A percentile compares a stretch with the other conserved stretches of the same genome.
Conservation (phyloP, 768 basidiomycete species). For the Pholiota microspora region DNA sequence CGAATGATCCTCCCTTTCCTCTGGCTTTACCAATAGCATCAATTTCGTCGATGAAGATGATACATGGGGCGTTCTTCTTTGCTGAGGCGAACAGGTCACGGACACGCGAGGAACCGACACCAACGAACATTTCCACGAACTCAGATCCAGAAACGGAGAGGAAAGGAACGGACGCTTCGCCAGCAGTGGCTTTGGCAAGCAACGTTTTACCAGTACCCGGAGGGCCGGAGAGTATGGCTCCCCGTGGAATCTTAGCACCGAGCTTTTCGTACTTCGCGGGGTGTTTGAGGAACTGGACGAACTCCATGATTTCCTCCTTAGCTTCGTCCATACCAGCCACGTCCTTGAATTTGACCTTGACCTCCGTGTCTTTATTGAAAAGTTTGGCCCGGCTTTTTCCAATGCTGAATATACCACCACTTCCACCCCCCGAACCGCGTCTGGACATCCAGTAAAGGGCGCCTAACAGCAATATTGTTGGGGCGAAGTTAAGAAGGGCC, state of each 20-base stretch:
- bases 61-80: conserved; percentile 96
- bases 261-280: conserved; percentile 92
- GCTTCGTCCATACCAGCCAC: conserved; percentile 99
- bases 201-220: conserved; percentile 99
- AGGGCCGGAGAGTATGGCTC: conserved; percentile 91
- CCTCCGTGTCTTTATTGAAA: conserved; percentile 96
- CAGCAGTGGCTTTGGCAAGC: conserved; percentile 96
- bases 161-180: conserved; percentile 97
- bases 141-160: conserved; percentile 98
- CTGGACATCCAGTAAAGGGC: conserved; percentile 87
- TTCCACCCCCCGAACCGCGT: conserved; percentile 61
- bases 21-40: conserved; percentile 98
- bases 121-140: conserved; percentile 99
- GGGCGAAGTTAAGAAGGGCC: conserved; percentile 86
- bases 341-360: conserved; percentile 92
- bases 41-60: conserved; percentile 99
- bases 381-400: conserved; percentile 93
- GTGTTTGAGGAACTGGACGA: conserved; percentile 98
- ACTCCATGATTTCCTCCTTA: conserved; percentile 99
- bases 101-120: conserved; percentile 96
- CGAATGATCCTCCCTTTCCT: conserved; percentile 71
- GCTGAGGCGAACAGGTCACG: conserved; percentile 97
- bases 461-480: conserved; percentile 90
- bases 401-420: conserved; percentile 94
- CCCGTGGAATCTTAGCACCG: conserved; percentile 96